A percentile compares a stretch with the other conserved stretches of the same genome.
phyloP scores from a whole-genome alignment of 1,284 basidiomycete genomes.

The Trichosporon asahii region DNA sequence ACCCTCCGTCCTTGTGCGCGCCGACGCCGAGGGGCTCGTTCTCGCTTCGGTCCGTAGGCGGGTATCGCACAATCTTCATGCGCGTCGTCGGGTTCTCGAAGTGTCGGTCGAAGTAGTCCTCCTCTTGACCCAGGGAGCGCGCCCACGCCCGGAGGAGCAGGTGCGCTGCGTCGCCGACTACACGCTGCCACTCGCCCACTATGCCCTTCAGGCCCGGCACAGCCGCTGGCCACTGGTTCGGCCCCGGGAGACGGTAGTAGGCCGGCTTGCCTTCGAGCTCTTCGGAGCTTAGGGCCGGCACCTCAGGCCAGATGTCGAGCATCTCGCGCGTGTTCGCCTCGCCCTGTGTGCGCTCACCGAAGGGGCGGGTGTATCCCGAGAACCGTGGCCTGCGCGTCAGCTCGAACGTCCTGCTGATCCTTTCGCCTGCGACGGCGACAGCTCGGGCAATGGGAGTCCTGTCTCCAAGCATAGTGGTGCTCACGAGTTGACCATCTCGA shows the following conservation, averaged over 20 bases:
- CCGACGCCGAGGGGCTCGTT: constrained; percentile 18
- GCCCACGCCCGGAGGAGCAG: constrained; percentile 23
- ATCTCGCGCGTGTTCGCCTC: constrained; percentile 22
- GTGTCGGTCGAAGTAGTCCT: constrained; percentile 23
- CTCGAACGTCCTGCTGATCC: too few relatives aligned
- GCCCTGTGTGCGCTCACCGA: constrained; percentile 23
- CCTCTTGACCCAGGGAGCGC: constrained; percentile 16
- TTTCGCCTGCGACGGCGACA: too few relatives aligned
- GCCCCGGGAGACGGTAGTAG: constrained; percentile 21
- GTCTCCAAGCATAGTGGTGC: too few relatives aligned
- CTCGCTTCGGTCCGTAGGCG: background rate
- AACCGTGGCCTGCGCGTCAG: constrained; percentile 20
- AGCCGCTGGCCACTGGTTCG: constrained; percentile 21
- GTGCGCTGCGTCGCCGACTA: constrained; percentile 17
- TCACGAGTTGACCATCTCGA: constrained; percentile 35
- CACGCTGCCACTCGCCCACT: constrained; percentile 20
- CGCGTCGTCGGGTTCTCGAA: constrained; percentile 19
- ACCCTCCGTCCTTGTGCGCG: constrained; percentile 25
- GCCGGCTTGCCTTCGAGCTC: constrained; percentile 9
- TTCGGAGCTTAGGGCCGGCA: background rate
- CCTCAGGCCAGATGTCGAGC: constrained; percentile 24
- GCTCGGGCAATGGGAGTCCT: too few relatives aligned
- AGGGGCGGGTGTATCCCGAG: constrained; percentile 23
- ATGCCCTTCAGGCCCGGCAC: constrained; percentile 14
- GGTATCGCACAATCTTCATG: constrained; percentile 26